Evolutionary conservation across 2,329 filamentous ascomycete species (phyloP), one percentile per base, ranked within the genome.

Genomic region (Colletotrichum sublineola): DNA sequence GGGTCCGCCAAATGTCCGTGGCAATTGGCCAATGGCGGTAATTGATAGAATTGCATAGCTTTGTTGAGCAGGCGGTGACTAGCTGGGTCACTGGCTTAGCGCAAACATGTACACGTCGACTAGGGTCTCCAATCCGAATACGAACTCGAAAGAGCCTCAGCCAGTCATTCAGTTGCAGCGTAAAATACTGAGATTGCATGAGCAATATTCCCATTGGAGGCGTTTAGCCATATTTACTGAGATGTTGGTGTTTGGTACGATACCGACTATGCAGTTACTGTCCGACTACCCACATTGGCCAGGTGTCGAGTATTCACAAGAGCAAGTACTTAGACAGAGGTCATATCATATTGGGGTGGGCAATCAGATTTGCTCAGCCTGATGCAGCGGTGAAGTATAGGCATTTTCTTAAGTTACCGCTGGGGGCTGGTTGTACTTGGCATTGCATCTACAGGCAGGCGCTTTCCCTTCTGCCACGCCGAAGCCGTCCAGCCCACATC

Each of bases 71-170:
- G 55, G 63, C 67, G 67, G 63, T 70, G 67, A 53, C 11, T 12
- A 24, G 18, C 46, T 8, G 11, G 38, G 6, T 57, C 36, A 24
- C 9, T n/a, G 20, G 60, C 29, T 46, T 5, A 9, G 29, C 31
- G 50, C 44, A 50, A 57, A 56, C 63, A 48, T 48, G 33, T 50
- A 31, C 52, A 50, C 15, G 52, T 40, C 40, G 61, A 63, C 50
- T 46, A 48, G 38, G 52, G 62, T 46, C 29, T 38, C 33, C 52
- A 67, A 70, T 66, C 67, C 67, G 67, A 70, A 70, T 70, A 70
- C 67, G 67, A 70, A 70, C n/a, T 61, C 63, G 55, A 67, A 61
- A 58, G 44, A 36, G 42, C 42, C 29, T 36, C 66, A 31, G 48
- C 9, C 36, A 33, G 38, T 52, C 50, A 36, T 40, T 20, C 24